phyloP scores from a whole-genome alignment of 106 monocot genomes.

The Dioscorea alata region DNA sequence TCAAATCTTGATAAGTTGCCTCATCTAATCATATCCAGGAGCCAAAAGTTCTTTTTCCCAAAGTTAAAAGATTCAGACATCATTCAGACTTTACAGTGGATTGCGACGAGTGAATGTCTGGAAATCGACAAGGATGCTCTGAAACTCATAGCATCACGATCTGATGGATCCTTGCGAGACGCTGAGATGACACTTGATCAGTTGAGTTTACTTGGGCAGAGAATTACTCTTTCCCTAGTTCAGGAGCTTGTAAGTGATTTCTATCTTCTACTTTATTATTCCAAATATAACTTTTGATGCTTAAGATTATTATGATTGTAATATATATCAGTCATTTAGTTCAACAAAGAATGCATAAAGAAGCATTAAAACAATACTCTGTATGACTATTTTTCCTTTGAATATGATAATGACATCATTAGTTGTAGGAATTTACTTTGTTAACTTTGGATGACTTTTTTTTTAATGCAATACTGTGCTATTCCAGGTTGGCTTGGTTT shows the following conservation, averaged over 20 bases:
- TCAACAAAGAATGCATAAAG: too few species aligned
- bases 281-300: background rate
- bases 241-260: constrained; percentile 87
- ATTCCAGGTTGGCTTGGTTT: constrained; percentile 78
- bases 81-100: constrained; percentile 49
- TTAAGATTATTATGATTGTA: background rate
- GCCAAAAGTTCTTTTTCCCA: constrained; percentile 95
- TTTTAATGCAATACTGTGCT: background rate
- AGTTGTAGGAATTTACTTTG: too few species aligned
- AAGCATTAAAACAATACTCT: too few species aligned
- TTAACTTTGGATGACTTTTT: too few species aligned
- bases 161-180: constrained; percentile 94
- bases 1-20: constrained; percentile 66
- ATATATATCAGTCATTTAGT: too few species aligned
- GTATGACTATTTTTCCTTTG: too few species aligned
- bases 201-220: constrained; percentile 85
- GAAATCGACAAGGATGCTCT: constrained; percentile 75
- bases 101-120: constrained; percentile 70
- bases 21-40: constrained; percentile 75
- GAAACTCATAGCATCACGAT: constrained; percentile 75
- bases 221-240: constrained; percentile 71
- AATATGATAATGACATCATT: too few species aligned
- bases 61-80: constrained; percentile 86
- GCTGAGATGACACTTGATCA: constrained; percentile 98
- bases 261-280: background rate